phyloP scores from a whole-genome alignment of 2,329 filamentous ascomycete genomes.

The Ophiostoma sp. region DNA sequence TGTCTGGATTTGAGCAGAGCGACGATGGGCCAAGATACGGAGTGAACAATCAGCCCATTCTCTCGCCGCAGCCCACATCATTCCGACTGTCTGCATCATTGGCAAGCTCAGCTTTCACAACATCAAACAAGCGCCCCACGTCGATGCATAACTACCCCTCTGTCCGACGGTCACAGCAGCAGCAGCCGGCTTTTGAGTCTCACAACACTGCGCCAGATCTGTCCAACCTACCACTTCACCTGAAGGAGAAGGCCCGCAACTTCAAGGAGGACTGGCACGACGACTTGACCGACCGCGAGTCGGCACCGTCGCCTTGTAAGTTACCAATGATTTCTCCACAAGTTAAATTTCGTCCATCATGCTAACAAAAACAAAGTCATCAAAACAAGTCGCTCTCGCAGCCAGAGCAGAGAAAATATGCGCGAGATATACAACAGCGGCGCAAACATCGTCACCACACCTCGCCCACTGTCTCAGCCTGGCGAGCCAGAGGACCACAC shows the following conservation, averaged over 20 bases:
- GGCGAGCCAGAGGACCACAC: constrained; percentile 20
- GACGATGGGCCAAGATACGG: neutral
- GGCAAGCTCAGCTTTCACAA: constrained; percentile 16
- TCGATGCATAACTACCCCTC: constrained; percentile 21
- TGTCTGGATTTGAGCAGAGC: neutral
- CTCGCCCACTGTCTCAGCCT: neutral
- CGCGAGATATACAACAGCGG: constrained; percentile 16
- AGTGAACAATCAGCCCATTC: constrained; percentile 21
- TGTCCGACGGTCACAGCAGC: neutral
- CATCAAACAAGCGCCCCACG: constrained; percentile 9
- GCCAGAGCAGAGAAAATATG: constrained; percentile 13
- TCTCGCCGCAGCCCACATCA: constrained; percentile 28
- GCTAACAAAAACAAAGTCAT: constrained; percentile 19
- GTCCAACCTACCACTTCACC: constrained; percentile 19
- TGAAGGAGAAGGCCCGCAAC: constrained; percentile 14
- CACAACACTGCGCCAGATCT: constrained; percentile 20
- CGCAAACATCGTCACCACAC: neutral
- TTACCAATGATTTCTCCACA: constrained; percentile 7
- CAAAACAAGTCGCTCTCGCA: constrained; percentile 25
- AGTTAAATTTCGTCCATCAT: neutral
- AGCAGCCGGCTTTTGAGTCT: neutral
- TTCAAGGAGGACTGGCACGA: constrained; percentile 23
- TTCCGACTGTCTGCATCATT: constrained; percentile 27
- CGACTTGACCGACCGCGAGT: constrained; percentile 18
- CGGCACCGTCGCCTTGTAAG: constrained; percentile 35